phyloP scores from a whole-genome alignment of 2,329 filamentous ascomycete species.

The Fusarium pininemorale region DNA sequence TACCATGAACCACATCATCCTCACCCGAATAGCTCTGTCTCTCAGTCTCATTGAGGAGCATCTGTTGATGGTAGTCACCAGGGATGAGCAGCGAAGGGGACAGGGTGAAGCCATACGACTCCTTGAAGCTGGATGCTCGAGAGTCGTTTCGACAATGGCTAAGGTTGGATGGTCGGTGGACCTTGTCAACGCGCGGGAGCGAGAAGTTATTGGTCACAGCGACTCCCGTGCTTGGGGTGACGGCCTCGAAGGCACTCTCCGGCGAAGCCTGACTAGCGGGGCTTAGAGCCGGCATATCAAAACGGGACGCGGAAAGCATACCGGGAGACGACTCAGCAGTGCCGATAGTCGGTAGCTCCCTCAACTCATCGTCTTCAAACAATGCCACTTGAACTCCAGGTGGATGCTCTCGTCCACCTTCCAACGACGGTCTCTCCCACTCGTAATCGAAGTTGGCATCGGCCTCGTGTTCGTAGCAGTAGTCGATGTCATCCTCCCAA shows the following conservation, averaged over 20 bases:
- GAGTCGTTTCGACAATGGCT: conserved; percentile 55
- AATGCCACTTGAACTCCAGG: conserved; percentile 39
- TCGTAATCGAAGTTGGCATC: conserved; percentile 74
- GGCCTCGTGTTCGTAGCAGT: conserved; percentile 74
- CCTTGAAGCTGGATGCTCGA: conserved; percentile 64
- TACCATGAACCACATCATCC: conserved; percentile 39
- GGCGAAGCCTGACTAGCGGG: conserved; percentile 58
- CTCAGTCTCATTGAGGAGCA: conserved; percentile 50
- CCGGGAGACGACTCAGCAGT: conserved; percentile 39
- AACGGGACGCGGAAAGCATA: conserved; percentile 43
- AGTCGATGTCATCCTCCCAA: conserved; percentile 77
- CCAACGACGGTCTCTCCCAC: conserved; percentile 68
- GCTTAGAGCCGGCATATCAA: conserved; percentile 60
- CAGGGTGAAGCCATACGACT: conserved; percentile 66
- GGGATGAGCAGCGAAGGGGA: conserved; percentile 72
- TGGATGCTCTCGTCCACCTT: conserved; percentile 45
- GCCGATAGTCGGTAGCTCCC: conserved; percentile 26
- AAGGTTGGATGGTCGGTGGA: conserved; percentile 36
- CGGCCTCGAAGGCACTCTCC: conserved; percentile 53
- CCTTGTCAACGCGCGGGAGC: conserved; percentile 55
- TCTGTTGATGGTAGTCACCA: conserved; percentile 65
- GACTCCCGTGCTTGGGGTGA: conserved; percentile 53
- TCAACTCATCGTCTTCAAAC: conserved; percentile 37
- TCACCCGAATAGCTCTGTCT: conserved; percentile 47
- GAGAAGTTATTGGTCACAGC: conserved; percentile 61